Conservation (phyloP, 2,329 filamentous ascomycete genomes). For the Pezizomycotina sp. region DNA sequence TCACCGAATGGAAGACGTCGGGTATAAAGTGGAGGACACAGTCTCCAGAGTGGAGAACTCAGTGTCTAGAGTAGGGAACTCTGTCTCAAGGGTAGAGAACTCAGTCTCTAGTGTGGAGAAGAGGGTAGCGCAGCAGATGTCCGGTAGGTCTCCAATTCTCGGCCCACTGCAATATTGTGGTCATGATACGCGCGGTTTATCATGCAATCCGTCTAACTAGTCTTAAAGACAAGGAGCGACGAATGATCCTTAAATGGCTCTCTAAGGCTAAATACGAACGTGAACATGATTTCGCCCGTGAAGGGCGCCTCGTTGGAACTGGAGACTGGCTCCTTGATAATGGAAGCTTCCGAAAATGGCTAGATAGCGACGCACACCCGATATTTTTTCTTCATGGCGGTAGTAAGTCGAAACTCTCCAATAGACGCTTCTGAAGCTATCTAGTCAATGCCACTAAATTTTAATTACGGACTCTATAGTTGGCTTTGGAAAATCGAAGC, state of each 20-base stretch:
- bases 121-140: no score
- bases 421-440: no score
- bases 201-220: no score
- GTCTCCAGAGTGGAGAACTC: no score
- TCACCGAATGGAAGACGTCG: no score
- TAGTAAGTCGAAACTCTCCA: conserved; percentile 3
- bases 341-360: conserved; percentile 6
- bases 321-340: conserved; percentile 5
- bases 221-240: background rate
- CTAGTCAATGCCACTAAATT: background rate
- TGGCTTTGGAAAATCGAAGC: background rate
- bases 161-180: no score
- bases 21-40: no score
- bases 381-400: conserved; percentile 17
- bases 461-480: background rate
- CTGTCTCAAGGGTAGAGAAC: no score
- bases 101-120: no score
- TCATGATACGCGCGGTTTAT: no score
- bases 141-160: no score
- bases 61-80: no score
- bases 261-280: conserved; percentile 4
- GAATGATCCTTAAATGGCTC: conserved; percentile 5
- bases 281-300: conserved; percentile 1
- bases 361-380: background rate
- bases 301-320: conserved; percentile 1